Conservation (phyloP, 495 filamentous ascomycete species). For the Lichenothelia convexa region DNA sequence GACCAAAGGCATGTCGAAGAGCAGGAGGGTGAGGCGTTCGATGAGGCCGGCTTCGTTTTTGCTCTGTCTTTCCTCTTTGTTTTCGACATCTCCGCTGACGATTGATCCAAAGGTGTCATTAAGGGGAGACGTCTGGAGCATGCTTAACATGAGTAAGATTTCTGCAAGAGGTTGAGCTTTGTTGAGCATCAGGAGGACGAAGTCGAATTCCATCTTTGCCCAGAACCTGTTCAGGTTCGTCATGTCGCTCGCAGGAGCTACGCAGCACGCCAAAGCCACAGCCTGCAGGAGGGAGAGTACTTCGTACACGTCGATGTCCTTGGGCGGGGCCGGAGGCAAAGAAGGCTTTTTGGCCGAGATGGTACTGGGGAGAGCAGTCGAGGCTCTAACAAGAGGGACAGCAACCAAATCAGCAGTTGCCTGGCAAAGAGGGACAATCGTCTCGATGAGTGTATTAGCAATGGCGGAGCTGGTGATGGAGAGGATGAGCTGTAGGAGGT, state of each 20-base stretch:
- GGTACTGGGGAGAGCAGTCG: constrained; percentile 25
- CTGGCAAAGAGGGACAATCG: constrained; percentile 31
- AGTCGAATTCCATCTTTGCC: constrained; percentile 40
- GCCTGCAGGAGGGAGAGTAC: constrained; percentile 39
- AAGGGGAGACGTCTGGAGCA: constrained; percentile 42
- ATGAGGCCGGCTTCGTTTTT: constrained; percentile 43
- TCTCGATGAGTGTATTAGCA: constrained; percentile 30
- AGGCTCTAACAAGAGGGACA: constrained; percentile 10
- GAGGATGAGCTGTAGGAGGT: constrained; percentile 36
- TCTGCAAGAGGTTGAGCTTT: constrained; percentile 30
- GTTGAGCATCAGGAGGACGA: constrained; percentile 45
- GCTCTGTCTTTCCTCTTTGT: constrained; percentile 20
- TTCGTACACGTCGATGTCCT: constrained; percentile 34
- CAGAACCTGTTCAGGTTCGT: constrained; percentile 38
- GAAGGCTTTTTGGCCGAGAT: constrained; percentile 14
- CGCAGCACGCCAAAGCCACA: constrained; percentile 35
- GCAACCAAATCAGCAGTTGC: constrained; percentile 17
- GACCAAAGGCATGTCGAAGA: constrained; percentile 35
- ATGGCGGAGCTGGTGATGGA: constrained; percentile 27
- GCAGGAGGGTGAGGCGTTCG: constrained; percentile 38
- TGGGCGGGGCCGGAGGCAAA: constrained; percentile 19
- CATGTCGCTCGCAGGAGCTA: constrained; percentile 21
- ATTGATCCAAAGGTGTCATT: constrained; percentile 42
- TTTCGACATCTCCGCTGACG: constrained; percentile 4
- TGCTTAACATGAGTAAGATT: constrained; percentile 35